Conservation (phyloP, 176 grass and related monocot genomes). For the Aegilops longissima region DNA sequence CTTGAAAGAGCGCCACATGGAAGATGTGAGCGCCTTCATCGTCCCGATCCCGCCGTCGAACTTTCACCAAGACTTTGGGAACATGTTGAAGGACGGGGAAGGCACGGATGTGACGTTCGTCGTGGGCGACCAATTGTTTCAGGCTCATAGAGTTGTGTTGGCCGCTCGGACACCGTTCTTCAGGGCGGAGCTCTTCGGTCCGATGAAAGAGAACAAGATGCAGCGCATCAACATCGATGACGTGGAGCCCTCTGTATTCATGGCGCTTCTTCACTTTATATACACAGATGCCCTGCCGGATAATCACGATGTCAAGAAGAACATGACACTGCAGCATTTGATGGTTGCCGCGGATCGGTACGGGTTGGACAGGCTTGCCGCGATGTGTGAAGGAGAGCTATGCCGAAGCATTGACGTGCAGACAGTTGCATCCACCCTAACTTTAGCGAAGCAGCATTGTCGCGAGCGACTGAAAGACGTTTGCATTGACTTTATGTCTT, state of each 20-base stretch:
- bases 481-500: conserved; percentile 31
- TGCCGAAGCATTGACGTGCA: not conserved
- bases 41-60: not conserved
- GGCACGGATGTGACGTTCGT: not conserved
- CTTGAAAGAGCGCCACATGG: not conserved
- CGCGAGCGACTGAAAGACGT: not conserved
- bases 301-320: not conserved
- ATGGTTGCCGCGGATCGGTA: conserved; percentile 24
- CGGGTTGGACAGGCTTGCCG: not conserved
- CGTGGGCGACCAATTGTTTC: conserved; percentile 4
- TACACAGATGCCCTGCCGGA: not conserved
- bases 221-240: not conserved
- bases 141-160: not conserved
- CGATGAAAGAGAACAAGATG: not conserved
- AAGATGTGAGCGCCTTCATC: not conserved
- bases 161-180: not conserved
- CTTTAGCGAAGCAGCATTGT: no score
- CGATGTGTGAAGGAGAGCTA: conserved; percentile 1
- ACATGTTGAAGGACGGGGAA: not conserved
- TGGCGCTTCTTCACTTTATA: conserved; percentile 14
- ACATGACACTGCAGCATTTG: not conserved
- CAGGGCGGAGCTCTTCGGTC: conserved; percentile 9
- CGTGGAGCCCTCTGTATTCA: conserved; percentile 6
- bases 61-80: not conserved
- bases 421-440: not conserved